phyloP scores from a whole-genome alignment of 495 filamentous ascomycete species.

The Cercophora sp. region DNA sequence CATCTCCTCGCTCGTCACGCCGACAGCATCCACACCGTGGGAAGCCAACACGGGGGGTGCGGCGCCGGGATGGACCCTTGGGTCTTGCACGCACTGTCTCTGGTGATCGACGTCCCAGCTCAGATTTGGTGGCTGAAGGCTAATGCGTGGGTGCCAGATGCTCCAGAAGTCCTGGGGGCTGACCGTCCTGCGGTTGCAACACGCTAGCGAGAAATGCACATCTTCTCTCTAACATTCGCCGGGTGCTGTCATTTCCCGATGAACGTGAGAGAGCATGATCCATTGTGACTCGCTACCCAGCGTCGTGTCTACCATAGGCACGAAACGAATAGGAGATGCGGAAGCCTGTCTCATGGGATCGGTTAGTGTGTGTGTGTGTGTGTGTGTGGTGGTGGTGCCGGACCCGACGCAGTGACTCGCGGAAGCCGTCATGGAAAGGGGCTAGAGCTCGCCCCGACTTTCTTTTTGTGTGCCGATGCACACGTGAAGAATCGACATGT shows the following conservation, averaged over 20 bases:
- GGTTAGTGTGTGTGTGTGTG: neutral
- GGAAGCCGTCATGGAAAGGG: neutral
- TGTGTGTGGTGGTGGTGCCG: neutral
- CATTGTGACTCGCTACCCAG: no score
- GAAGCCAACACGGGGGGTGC: no score
- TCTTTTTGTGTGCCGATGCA: neutral
- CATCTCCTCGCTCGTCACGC: no score
- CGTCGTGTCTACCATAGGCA: no score
- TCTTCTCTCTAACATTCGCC: no score
- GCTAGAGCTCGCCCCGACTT: neutral
- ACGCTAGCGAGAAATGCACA: slow-evolving; percentile 4
- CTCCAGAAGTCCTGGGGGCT: neutral
- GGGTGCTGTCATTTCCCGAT: no score
- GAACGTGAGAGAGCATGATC: no score
- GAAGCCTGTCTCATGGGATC: no score
- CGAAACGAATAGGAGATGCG: no score
- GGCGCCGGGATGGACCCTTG: no score
- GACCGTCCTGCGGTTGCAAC: slow-evolving; percentile 2
- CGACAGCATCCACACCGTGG: neutral
- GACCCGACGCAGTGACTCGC: neutral
- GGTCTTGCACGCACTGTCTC: neutral
- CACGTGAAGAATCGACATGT: neutral
- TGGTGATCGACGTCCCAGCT: slow-evolving; percentile 7
- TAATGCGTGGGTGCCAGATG: slow-evolving; percentile 12
- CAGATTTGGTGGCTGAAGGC: slow-evolving; percentile 12